phyloP scores from a whole-genome alignment of 306 rosid genomes.

The Rosa chinensis region DNA sequence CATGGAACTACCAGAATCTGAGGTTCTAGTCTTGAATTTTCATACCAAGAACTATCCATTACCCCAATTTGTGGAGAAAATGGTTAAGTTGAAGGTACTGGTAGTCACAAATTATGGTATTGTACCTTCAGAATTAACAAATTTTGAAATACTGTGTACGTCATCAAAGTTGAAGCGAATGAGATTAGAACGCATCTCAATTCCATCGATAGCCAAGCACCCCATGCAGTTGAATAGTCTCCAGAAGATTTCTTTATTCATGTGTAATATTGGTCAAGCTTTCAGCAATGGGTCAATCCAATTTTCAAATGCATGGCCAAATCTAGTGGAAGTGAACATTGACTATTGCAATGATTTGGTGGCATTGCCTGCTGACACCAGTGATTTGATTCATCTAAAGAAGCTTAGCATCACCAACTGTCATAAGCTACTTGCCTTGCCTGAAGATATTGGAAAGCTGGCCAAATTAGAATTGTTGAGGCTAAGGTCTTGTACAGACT shows the following conservation, averaged over 20 bases:
- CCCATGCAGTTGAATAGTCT: slow-evolving; percentile 33
- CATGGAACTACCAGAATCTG: slow-evolving; percentile 43
- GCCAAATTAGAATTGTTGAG: slow-evolving; percentile 44
- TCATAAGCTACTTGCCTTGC: too few species aligned
- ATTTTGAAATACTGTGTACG: slow-evolving; percentile 36
- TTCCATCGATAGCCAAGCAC: slow-evolving; percentile 37
- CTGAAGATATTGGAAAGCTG: too few species aligned
- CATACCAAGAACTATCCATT: slow-evolving; percentile 37
- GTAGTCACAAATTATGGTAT: slow-evolving; percentile 44
- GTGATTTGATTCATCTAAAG: too few species aligned
- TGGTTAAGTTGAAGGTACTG: slow-evolving; percentile 53
- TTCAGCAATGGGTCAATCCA: slow-evolving; percentile 22
- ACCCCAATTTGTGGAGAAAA: slow-evolving; percentile 49
- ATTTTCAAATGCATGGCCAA: slow-evolving; percentile 40
- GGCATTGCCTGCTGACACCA: too few species aligned
- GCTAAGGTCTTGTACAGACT: slow-evolving; percentile 47
- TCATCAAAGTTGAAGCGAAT: slow-evolving; percentile 41
- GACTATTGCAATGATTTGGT: slow-evolving; percentile 52
- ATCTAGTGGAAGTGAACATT: slow-evolving; percentile 42
- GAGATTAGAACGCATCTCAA: slow-evolving; percentile 52
- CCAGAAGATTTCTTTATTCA: slow-evolving; percentile 55
- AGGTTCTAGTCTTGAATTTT: slow-evolving; percentile 59
- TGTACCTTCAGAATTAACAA: slow-evolving; percentile 34
- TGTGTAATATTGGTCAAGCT: slow-evolving; percentile 54
- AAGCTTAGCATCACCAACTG: too few species aligned